Evolutionary conservation across 169 alveolate genomes (phyloP).

Genomic region (Cryptosporidium bovis): DNA sequence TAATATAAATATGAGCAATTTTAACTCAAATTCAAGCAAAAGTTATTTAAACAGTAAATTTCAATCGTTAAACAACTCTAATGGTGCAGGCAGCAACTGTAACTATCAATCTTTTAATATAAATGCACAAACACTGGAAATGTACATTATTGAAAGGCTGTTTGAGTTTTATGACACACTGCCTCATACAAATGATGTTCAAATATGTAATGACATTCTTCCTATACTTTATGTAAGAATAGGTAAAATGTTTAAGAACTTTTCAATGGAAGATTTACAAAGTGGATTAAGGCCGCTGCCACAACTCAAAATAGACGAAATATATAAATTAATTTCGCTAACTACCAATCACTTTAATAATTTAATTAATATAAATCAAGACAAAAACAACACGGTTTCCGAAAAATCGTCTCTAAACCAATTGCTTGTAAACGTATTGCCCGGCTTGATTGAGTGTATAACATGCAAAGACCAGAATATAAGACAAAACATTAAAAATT

Average conservation of each 20-base stretch:
- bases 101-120: conserved; percentile 11
- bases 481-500: conserved; percentile 33
- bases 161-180: conserved; percentile 18
- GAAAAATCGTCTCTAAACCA: conserved; percentile 1
- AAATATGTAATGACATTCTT: not conserved
- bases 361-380: not conserved
- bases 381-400: no score
- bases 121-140: conserved; percentile 23
- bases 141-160: conserved; percentile 43
- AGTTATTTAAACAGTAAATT: not conserved
- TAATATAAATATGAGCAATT: not conserved
- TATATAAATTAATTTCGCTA: not conserved
- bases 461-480: conserved; percentile 58
- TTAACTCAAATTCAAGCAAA: not conserved
- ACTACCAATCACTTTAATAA: not conserved
- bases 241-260: conserved; percentile 20
- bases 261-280: conserved; percentile 63
- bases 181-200: no score
- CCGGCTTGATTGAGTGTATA: conserved; percentile 46
- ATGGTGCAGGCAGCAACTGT: not conserved
- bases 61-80: no score
- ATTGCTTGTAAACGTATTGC: conserved; percentile 1
- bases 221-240: conserved; percentile 2
- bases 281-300: conserved; percentile 70
- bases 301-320: conserved; percentile 43